Percentiles rank a stretch among this genome's conserved stretches.
Evolutionary conservation across 768 basidiomycete genomes (phyloP).

Genomic region (Trametes sanguinea): DNA sequence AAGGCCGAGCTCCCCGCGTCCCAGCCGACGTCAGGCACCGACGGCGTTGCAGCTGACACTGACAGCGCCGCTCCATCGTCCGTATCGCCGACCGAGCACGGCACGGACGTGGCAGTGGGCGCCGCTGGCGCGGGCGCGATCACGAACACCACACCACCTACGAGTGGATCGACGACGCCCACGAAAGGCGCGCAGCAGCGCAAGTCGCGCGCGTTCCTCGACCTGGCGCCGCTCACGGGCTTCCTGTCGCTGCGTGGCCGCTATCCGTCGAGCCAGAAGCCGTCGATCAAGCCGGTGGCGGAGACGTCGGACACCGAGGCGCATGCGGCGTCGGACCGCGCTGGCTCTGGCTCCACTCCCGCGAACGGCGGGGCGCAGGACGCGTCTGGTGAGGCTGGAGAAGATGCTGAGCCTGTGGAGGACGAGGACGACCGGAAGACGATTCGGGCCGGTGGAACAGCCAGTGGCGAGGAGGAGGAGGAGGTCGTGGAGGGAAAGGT

Average conservation of each 20-base stretch:
- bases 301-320: slow-evolving; percentile 26
- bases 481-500: slow-evolving; percentile 28
- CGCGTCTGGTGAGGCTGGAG: slow-evolving; percentile 1
- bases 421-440: slow-evolving; percentile 34
- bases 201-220: slow-evolving; percentile 46
- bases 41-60: neutral
- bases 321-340: slow-evolving; percentile 12
- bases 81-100: slow-evolving; percentile 2
- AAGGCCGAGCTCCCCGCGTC: slow-evolving; percentile 14
- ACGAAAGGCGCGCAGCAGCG: slow-evolving; percentile 37
- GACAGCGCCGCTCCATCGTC: slow-evolving; percentile 2
- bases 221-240: slow-evolving; percentile 62
- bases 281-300: slow-evolving; percentile 23
- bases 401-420: slow-evolving; percentile 15
- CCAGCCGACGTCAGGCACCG: slow-evolving; percentile 8
- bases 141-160: slow-evolving; percentile 41
- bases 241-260: slow-evolving; percentile 63
- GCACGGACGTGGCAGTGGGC: neutral
- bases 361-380: neutral
- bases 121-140: neutral
- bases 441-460: slow-evolving; percentile 24
- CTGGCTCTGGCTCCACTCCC: neutral
- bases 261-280: slow-evolving; percentile 49
- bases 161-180: slow-evolving; percentile 62
- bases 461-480: slow-evolving; percentile 23